These are phyloP conservation scores for Cryptococcus sp. DNA, from an alignment of 1,284 basidiomycete genomes.

Conservation along the genomic window DNA sequence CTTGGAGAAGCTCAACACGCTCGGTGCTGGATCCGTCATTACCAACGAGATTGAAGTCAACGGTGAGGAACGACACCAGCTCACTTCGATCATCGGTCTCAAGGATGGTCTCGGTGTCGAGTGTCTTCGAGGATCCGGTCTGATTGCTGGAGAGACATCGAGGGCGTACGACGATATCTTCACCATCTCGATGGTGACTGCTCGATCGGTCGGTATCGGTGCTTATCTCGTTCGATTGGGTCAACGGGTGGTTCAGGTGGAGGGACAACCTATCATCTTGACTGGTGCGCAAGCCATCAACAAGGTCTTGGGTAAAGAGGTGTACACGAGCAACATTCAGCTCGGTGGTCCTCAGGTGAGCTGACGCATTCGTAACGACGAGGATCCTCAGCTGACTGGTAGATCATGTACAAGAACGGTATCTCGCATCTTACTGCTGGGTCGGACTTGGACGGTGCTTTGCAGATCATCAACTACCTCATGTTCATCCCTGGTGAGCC, in stretches of 20 bases:
- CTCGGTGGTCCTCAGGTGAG: slow-evolving; percentile 83
- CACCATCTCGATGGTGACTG: slow-evolving; percentile 97
- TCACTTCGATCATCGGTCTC: slow-evolving; percentile 92
- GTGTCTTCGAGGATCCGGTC: slow-evolving; percentile 88
- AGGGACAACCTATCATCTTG: slow-evolving; percentile 98
- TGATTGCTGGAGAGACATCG: slow-evolving; percentile 98
- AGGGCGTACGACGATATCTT: slow-evolving; percentile 99
- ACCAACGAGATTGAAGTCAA: slow-evolving; percentile 79
- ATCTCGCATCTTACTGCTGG: slow-evolving; percentile 92
- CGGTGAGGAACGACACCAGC: slow-evolving; percentile 84
- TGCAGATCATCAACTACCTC: slow-evolving; percentile 89
- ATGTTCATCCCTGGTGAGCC: slow-evolving; percentile 72
- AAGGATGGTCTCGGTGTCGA: slow-evolving; percentile 99
- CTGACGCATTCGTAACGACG: too few relatives aligned
- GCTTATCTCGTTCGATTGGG: slow-evolving; percentile 98
- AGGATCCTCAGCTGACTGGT: slow-evolving; percentile 8
- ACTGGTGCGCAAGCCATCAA: slow-evolving; percentile 96
- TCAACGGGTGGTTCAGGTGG: slow-evolving; percentile 96
- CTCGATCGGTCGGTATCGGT: slow-evolving; percentile 97
- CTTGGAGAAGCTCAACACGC: slow-evolving; percentile 73
- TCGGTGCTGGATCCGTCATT: slow-evolving; percentile 69
- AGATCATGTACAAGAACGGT: slow-evolving; percentile 99
- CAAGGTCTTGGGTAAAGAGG: slow-evolving; percentile 98
- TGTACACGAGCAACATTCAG: slow-evolving; percentile 97
- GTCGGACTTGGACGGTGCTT: slow-evolving; percentile 90